These are phyloP conservation scores for Sugiyamaella sp. DNA, from an alignment of 1,139 yeast genomes.

Conservation along the genomic window DNA sequence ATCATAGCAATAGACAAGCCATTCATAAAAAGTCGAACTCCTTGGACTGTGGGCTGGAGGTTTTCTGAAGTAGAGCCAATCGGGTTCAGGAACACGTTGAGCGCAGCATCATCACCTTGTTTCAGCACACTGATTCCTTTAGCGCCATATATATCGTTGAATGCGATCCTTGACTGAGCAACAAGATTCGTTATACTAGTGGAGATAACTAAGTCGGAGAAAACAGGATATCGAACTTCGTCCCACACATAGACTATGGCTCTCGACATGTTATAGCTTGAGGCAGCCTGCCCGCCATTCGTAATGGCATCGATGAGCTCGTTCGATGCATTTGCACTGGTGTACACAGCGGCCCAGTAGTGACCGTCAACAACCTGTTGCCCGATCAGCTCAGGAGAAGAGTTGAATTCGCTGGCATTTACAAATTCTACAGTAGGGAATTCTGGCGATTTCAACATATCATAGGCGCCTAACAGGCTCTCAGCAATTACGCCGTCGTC, in stretches of 20 bases:
- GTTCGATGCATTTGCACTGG: constrained; percentile 23
- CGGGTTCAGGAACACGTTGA: constrained; percentile 22
- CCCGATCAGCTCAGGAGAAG: constrained; percentile 11
- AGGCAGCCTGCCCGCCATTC: constrained; percentile 19
- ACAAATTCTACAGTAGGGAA: constrained; percentile 22
- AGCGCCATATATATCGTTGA: constrained; percentile 17
- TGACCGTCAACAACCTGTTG: constrained; percentile 13
- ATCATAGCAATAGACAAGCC: constrained; percentile 26
- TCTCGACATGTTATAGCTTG: constrained; percentile 18
- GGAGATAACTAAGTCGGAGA: constrained; percentile 19
- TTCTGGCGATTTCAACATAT: constrained; percentile 17
- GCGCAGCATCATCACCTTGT: constrained; percentile 9
- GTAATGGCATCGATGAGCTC: constrained; percentile 21
- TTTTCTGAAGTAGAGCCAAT: constrained; percentile 18
- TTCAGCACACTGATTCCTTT: constrained; percentile 7
- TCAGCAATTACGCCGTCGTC: constrained; percentile 27
- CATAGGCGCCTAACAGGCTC: constrained; percentile 21
- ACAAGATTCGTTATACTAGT: constrained; percentile 16
- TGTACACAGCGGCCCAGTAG: constrained; percentile 28
- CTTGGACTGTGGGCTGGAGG: constrained; percentile 24
- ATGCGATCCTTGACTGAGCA: constrained; percentile 6
- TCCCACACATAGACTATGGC: constrained; percentile 28
- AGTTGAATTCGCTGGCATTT: constrained; percentile 12
- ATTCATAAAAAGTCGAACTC: constrained; percentile 22
- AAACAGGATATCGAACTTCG: constrained; percentile 26